A percentile compares a stretch with the other conserved stretches of the same genome.
These are phyloP conservation scores for Paramyrothecium sp. DNA, from an alignment of 2,329 filamentous ascomycete genomes.

Conservation along the genomic window DNA sequence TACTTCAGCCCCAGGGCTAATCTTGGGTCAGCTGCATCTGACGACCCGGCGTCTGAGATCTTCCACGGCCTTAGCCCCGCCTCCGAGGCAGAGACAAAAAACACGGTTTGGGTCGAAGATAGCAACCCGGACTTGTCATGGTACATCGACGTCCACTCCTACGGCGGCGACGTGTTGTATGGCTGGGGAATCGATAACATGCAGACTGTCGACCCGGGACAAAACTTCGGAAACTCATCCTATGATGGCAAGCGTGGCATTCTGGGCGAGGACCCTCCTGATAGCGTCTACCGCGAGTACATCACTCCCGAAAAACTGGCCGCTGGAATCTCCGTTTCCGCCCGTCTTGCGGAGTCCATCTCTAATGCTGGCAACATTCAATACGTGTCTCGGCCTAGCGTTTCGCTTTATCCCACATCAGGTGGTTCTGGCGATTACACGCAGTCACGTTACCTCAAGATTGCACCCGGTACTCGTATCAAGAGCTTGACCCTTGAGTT, in stretches of 20 bases:
- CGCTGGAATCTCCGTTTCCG: constrained; percentile 27
- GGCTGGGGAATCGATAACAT: constrained; percentile 56
- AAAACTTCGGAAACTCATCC: constrained; percentile 51
- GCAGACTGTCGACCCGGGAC: constrained; percentile 40
- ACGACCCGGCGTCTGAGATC: constrained; percentile 40
- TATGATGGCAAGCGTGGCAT: constrained; percentile 52
- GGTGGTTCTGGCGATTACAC: constrained; percentile 47
- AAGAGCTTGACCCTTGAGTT: constrained; percentile 47
- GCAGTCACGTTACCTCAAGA: constrained; percentile 39
- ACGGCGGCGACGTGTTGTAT: constrained; percentile 51
- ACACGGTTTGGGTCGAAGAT: constrained; percentile 51
- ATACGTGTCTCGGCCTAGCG: constrained; percentile 37
- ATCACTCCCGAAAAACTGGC: constrained; percentile 31
- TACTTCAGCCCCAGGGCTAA: constrained; percentile 39
- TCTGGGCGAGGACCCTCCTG: constrained; percentile 31
- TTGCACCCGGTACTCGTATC: constrained; percentile 30
- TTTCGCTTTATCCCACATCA: constrained; percentile 43
- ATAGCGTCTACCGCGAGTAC: constrained; percentile 43
- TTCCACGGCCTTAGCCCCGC: constrained; percentile 50
- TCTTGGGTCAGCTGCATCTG: constrained; percentile 32
- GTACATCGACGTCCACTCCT: constrained; percentile 60
- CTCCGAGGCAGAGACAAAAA: constrained; percentile 57
- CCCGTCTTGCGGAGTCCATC: constrained; percentile 37
- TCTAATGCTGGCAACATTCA: constrained; percentile 30
- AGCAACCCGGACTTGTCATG: constrained; percentile 49